phyloP scores from a whole-genome alignment of 2,329 filamentous ascomycete genomes.

The Fusarium phyllophilum region DNA sequence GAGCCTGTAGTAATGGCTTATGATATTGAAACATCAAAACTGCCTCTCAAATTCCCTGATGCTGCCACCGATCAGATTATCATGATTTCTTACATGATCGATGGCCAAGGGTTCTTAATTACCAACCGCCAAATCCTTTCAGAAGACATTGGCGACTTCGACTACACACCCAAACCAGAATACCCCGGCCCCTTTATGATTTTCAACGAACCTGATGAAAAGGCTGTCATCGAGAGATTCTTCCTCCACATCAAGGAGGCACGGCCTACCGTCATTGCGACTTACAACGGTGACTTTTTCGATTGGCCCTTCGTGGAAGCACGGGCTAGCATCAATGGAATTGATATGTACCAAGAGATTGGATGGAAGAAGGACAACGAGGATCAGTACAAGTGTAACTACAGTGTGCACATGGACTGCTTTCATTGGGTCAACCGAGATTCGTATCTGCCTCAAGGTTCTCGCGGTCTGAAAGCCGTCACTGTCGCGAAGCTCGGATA shows the following conservation, averaged over 20 bases:
- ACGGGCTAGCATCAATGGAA: constrained; percentile 90
- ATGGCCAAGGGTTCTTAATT: constrained; percentile 96
- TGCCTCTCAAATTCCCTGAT: constrained; percentile 96
- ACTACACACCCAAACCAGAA: constrained; percentile 97
- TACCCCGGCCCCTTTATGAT: constrained; percentile 96
- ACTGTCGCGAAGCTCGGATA: constrained; percentile 98
- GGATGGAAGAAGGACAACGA: constrained; percentile 95
- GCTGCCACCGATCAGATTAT: constrained; percentile 95
- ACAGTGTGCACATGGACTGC: constrained; percentile 98
- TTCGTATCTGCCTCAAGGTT: constrained; percentile 96
- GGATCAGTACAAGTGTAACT: constrained; percentile 95
- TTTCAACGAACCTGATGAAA: constrained; percentile 97
- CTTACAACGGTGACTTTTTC: constrained; percentile 99
- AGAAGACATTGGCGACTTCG: constrained; percentile 96
- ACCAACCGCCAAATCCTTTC: constrained; percentile 98
- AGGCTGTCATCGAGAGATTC: constrained; percentile 86
- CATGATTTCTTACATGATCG: constrained; percentile 99
- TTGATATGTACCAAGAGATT: constrained; percentile 99
- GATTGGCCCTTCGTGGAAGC: constrained; percentile 99
- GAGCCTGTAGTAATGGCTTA: constrained; percentile 99
- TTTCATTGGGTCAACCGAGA: constrained; percentile 99
- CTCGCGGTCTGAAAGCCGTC: constrained; percentile 95
- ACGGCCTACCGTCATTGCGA: constrained; percentile 94
- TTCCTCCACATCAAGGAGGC: constrained; percentile 96
- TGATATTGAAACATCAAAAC: constrained; percentile 97